phyloP scores from a whole-genome alignment of 2,329 filamentous ascomycete species.

The Cladosporium velox region DNA sequence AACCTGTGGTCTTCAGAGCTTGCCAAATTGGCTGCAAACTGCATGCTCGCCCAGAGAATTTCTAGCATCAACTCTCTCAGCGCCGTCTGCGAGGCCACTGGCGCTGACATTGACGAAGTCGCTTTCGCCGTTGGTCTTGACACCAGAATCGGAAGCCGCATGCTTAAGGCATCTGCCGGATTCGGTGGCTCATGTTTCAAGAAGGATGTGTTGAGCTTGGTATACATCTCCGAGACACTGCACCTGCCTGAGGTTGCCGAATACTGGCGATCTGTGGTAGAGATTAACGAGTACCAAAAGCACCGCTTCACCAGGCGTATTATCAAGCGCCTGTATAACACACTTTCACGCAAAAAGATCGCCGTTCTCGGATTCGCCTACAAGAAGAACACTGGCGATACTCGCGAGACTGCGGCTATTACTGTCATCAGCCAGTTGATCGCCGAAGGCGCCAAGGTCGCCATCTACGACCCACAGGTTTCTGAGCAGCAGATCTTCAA shows the following conservation, averaged over 20 bases:
- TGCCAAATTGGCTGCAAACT: conserved; percentile 75
- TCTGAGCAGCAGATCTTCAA: conserved; percentile 35
- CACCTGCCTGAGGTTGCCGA: conserved; percentile 69
- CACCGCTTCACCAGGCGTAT: conserved; percentile 67
- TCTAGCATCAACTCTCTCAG: conserved; percentile 78
- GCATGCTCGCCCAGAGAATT: conserved; percentile 76
- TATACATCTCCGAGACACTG: conserved; percentile 72
- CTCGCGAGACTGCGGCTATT: conserved; percentile 68
- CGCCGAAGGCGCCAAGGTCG: conserved; percentile 59
- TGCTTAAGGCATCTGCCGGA: conserved; percentile 71
- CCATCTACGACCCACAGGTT: conserved; percentile 64
- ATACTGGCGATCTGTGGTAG: conserved; percentile 73
- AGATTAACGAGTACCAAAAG: conserved; percentile 73
- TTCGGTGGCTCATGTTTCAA: conserved; percentile 80
- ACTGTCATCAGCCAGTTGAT: conserved; percentile 67
- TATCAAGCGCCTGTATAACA: conserved; percentile 66
- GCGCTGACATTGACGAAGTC: conserved; percentile 73
- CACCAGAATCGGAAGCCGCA: conserved; percentile 68
- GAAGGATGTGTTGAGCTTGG: conserved; percentile 73
- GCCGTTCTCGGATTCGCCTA: conserved; percentile 72
- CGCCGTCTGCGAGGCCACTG: conserved; percentile 73
- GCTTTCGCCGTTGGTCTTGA: conserved; percentile 57
- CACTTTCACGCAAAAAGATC: conserved; percentile 68
- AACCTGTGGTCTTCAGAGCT: conserved; percentile 77
- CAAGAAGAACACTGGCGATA: conserved; percentile 76